Evolutionary conservation across 1,284 basidiomycete species (phyloP).

Genomic region (Athelia sp.): DNA sequence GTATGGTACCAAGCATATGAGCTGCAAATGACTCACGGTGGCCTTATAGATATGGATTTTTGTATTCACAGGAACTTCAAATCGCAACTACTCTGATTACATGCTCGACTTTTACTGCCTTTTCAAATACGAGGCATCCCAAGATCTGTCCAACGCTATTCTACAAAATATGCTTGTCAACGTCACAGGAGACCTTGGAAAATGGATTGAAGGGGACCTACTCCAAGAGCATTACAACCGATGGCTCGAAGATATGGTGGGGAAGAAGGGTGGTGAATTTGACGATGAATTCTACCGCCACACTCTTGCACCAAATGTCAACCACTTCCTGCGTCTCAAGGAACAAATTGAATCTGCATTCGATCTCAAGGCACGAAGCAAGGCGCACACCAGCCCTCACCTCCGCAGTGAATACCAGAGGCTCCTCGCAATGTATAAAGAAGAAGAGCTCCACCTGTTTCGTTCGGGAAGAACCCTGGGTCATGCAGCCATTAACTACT

Average conservation of each 20-base stretch:
- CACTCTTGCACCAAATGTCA: conserved; percentile 7
- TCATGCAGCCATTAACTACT: conserved; percentile 1
- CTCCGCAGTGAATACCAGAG: conserved; percentile 6
- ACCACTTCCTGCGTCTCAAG: conserved; percentile 8
- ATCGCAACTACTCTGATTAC: conserved; percentile 5
- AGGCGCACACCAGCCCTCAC: conserved; percentile 9
- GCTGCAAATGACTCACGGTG: not conserved
- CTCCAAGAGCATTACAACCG: conserved; percentile 10
- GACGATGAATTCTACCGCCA: conserved; percentile 6
- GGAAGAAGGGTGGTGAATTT: conserved; percentile 3
- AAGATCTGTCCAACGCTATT: conserved; percentile 4
- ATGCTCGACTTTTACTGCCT: conserved; percentile 8
- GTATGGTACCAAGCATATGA: not conserved
- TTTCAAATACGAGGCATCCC: conserved; percentile 7
- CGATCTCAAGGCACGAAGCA: conserved; percentile 2
- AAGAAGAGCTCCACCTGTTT: conserved; percentile 6
- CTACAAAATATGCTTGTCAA: conserved; percentile 10
- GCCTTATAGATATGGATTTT: conserved; percentile 5
- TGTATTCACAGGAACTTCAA: conserved; percentile 5
- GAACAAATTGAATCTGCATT: conserved; percentile 6
- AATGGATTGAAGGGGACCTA: conserved; percentile 7
- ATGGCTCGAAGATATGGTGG: conserved; percentile 3
- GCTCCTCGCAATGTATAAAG: conserved; percentile 5
- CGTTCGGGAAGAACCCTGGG: not conserved
- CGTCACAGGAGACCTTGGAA: conserved; percentile 3